A percentile compares a stretch with the other conserved stretches of the same genome.
Evolutionary conservation across 2,329 filamentous ascomycete genomes (phyloP).

Genomic region (Thyridium curvatum): DNA sequence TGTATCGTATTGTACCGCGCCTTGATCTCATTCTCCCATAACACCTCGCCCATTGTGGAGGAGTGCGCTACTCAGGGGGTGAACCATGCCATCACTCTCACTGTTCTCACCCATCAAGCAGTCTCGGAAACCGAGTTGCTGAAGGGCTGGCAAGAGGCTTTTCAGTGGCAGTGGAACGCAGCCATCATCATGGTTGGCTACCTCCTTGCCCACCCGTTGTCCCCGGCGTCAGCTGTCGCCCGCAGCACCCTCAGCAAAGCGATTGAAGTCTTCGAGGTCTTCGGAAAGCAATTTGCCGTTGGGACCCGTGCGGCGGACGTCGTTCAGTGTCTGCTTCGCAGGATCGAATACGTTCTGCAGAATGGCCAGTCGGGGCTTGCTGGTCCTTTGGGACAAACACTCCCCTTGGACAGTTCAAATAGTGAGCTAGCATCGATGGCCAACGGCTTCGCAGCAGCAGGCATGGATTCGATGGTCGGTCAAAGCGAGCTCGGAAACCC

Average conservation of each 20-base stretch:
- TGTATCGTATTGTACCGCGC: constrained; percentile 29
- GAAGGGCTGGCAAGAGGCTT: constrained; percentile 29
- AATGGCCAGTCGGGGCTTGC: too few relatives aligned
- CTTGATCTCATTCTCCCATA: constrained; percentile 26
- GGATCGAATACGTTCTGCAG: neutral
- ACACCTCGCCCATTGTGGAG: constrained; percentile 14
- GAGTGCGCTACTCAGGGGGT: constrained; percentile 18
- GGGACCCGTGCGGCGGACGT: constrained; percentile 24
- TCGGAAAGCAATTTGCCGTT: constrained; percentile 24
- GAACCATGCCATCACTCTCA: constrained; percentile 27
- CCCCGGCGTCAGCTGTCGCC: constrained; percentile 17
- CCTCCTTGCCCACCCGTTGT: constrained; percentile 26
- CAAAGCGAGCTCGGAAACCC: too few relatives aligned
- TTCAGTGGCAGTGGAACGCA: constrained; percentile 36
- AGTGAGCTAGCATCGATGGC: too few relatives aligned
- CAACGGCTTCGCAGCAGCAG: too few relatives aligned
- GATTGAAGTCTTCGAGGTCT: constrained; percentile 26
- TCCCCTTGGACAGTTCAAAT: too few relatives aligned
- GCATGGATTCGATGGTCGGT: too few relatives aligned
- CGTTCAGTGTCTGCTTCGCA: constrained; percentile 10
- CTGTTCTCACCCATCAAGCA: constrained; percentile 27
- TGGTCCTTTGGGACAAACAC: too few relatives aligned
- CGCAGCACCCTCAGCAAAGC: constrained; percentile 24
- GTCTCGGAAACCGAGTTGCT: constrained; percentile 22
- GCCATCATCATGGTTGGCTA: constrained; percentile 32